Conservation (phyloP, 805 yeast species). For the Candida suzukii region DNA sequence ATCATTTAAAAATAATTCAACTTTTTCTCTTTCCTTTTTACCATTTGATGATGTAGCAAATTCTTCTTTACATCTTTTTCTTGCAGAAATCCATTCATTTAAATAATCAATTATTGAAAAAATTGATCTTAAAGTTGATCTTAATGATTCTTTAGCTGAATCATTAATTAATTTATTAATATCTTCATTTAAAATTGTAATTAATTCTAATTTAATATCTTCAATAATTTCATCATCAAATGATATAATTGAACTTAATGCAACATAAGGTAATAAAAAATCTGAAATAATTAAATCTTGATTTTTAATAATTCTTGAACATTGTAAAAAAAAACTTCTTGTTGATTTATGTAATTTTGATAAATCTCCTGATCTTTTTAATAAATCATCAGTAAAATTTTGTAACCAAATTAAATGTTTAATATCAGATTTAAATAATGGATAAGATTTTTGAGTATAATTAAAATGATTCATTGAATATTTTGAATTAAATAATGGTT, state of each 20-base stretch:
- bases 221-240: slow-evolving; percentile 30
- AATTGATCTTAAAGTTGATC: slow-evolving; percentile 62
- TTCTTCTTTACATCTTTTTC: slow-evolving; percentile 24
- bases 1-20: slow-evolving; percentile 39
- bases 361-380: slow-evolving; percentile 33
- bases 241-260: slow-evolving; percentile 47
- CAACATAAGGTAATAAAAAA: slow-evolving; percentile 70
- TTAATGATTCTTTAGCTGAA: slow-evolving; percentile 47
- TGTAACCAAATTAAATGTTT: slow-evolving; percentile 69
- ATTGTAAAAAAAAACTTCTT: slow-evolving; percentile 48
- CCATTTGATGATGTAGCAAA: slow-evolving; percentile 5
- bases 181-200: slow-evolving; percentile 45
- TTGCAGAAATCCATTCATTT: slow-evolving; percentile 59
- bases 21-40: slow-evolving; percentile 26
- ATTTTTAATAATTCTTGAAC: slow-evolving; percentile 57
- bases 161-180: slow-evolving; percentile 40
- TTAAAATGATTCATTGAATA: slow-evolving; percentile 50
- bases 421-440: slow-evolving; percentile 51
- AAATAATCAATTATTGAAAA: slow-evolving; percentile 80
- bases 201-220: slow-evolving; percentile 52
- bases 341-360: slow-evolving; percentile 21
- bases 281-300: slow-evolving; percentile 66
- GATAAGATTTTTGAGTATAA: slow-evolving; percentile 46
- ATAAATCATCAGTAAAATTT: slow-evolving; percentile 57
- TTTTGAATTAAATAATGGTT: slow-evolving; percentile 68